Evolutionary conservation across 2,329 filamentous ascomycete species (phyloP).

Genomic region (Sporothrix brunneoviolacea): DNA sequence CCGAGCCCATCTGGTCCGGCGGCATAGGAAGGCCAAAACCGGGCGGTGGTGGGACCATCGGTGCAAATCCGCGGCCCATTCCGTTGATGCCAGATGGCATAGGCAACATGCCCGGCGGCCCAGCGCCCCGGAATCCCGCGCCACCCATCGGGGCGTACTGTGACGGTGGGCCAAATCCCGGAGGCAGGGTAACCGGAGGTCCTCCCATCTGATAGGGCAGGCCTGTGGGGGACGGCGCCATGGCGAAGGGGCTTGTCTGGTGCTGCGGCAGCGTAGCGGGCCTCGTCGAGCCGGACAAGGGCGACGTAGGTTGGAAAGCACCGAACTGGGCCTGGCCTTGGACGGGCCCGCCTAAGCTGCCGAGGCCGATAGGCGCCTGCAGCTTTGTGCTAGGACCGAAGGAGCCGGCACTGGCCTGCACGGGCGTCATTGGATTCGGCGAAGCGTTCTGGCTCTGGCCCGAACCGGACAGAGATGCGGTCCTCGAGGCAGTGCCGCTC

Average conservation of each 20-base stretch:
- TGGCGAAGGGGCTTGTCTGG: constrained; percentile 44
- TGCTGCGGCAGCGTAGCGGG: constrained; percentile 24
- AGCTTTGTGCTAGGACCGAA: constrained; percentile 45
- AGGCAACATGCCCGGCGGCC: constrained; percentile 47
- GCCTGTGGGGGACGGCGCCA: constrained; percentile 24
- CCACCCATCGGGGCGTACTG: constrained; percentile 6
- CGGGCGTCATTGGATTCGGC: constrained; percentile 55
- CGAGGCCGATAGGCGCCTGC: neutral
- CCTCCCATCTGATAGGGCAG: constrained; percentile 38
- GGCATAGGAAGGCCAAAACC: constrained; percentile 42
- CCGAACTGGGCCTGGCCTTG: constrained; percentile 20
- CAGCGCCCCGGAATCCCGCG: constrained; percentile 6
- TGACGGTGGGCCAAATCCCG: constrained; percentile 5
- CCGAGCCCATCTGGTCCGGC: constrained; percentile 27
- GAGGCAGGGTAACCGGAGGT: constrained; percentile 8
- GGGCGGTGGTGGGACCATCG: constrained; percentile 45
- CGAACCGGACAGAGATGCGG: constrained; percentile 55
- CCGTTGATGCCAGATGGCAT: constrained; percentile 44
- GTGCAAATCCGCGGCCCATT: constrained; percentile 38
- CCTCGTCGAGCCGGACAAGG: constrained; percentile 49
- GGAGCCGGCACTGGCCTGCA: constrained; percentile 58
- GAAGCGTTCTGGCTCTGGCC: constrained; percentile 51
- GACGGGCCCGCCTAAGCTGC: neutral
- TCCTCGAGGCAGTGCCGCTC: constrained; percentile 52
- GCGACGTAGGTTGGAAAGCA: constrained; percentile 57